phyloP scores from a whole-genome alignment of 139 green algal genomes.

The Coelastrella sp. region DNA sequence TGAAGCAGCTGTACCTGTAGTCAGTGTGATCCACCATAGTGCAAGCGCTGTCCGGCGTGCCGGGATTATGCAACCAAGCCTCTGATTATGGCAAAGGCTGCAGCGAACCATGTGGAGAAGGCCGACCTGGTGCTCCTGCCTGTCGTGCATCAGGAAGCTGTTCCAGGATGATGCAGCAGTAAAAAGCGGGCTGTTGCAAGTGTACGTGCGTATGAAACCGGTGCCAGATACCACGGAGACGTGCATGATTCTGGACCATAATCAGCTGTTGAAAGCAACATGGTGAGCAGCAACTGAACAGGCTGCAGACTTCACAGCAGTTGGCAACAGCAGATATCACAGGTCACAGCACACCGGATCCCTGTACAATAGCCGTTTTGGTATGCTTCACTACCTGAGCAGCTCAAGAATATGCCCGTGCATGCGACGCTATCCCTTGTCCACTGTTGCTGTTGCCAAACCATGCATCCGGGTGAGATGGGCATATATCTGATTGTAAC shows the following conservation, averaged over 20 bases:
- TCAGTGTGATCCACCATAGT: too few species aligned
- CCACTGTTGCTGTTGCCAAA: too few species aligned
- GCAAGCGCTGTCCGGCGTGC: too few species aligned
- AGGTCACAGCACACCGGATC: too few species aligned
- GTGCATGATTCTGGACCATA: slow-evolving; percentile 43
- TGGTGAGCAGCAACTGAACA: slow-evolving; percentile 26
- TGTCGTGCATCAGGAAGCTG: slow-evolving; percentile 37
- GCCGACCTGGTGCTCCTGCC: neutral
- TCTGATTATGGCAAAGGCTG: too few species aligned
- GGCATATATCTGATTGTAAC: neutral
- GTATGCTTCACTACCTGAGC: neutral
- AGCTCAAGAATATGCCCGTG: neutral
- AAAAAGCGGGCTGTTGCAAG: slow-evolving; percentile 43
- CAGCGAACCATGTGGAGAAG: too few species aligned
- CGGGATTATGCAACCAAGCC: too few species aligned
- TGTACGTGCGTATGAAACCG: slow-evolving; percentile 49
- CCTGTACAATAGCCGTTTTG: too few species aligned
- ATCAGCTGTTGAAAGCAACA: slow-evolving; percentile 34
- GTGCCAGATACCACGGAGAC: neutral
- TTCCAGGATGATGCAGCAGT: slow-evolving; percentile 51
- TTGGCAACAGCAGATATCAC: neutral
- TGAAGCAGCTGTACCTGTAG: too few species aligned
- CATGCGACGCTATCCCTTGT: too few species aligned
- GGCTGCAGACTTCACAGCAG: neutral
- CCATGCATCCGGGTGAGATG: neutral